Conservation (phyloP, 2,329 filamentous ascomycete genomes). For the Trichoderma asperellum region DNA sequence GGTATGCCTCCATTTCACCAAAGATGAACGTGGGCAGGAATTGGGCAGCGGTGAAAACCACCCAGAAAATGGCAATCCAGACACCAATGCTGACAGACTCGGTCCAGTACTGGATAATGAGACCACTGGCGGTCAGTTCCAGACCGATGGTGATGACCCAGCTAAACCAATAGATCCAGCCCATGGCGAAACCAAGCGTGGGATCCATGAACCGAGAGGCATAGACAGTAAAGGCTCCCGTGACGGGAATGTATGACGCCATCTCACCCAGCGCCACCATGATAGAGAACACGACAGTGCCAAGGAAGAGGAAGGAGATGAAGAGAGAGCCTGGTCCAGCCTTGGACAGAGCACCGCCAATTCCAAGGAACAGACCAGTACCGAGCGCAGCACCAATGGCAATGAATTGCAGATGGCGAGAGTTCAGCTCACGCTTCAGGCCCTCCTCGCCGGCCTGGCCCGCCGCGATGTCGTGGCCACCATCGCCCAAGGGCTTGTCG, state of each 20-base stretch:
- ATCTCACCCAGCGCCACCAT: constrained; percentile 74
- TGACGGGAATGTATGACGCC: constrained; percentile 75
- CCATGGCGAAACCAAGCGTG: constrained; percentile 75
- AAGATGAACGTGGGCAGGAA: constrained; percentile 73
- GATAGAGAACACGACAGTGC: constrained; percentile 73
- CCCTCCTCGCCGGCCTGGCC: constrained; percentile 42
- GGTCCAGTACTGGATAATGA: constrained; percentile 79
- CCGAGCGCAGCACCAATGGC: constrained; percentile 67
- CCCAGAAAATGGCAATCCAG: constrained; percentile 75
- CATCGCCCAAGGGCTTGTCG: constrained; percentile 33
- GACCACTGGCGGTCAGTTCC: constrained; percentile 71
- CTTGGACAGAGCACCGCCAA: constrained; percentile 63
- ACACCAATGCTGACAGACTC: constrained; percentile 65
- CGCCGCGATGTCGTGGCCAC: constrained; percentile 42
- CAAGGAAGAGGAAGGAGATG: constrained; percentile 71
- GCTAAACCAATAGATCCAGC: constrained; percentile 83
- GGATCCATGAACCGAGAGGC: constrained; percentile 75
- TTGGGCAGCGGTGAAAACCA: constrained; percentile 69
- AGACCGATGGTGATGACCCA: constrained; percentile 75
- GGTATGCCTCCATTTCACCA: constrained; percentile 79
- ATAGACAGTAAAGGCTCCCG: constrained; percentile 77
- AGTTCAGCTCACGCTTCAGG: constrained; percentile 44
- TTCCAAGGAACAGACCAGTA: constrained; percentile 73
- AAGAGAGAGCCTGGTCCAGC: constrained; percentile 69
- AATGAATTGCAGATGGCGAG: constrained; percentile 55